Evolutionary conservation across 2,329 filamentous ascomycete species (phyloP).

Genomic region (Monosporascus sp.): DNA sequence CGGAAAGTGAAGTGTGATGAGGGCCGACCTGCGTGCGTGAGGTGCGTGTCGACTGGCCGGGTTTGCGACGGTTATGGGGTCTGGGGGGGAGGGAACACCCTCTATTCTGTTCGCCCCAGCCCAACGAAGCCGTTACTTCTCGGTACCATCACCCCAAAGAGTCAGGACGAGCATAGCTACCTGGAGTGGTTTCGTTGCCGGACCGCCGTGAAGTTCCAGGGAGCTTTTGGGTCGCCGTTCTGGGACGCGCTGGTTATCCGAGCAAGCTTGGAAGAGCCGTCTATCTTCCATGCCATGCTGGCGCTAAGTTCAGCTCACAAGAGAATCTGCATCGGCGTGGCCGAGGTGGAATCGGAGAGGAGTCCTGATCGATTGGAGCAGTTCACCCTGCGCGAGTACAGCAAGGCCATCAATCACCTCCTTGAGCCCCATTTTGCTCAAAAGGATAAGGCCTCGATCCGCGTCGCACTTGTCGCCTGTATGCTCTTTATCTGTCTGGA

Average conservation of each 20-base stretch:
- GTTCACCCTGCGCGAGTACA: constrained; percentile 30
- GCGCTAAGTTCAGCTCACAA: constrained; percentile 33
- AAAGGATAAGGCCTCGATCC: constrained; percentile 24
- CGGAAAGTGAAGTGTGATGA: constrained; percentile 28
- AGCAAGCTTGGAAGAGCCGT: constrained; percentile 29
- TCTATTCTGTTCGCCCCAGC: constrained; percentile 17
- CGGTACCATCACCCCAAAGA: constrained; percentile 4
- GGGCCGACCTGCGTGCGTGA: constrained; percentile 18
- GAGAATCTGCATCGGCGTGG: constrained; percentile 8
- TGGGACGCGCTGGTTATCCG: constrained; percentile 35
- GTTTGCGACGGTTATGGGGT: constrained; percentile 25
- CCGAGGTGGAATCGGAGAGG: not conserved
- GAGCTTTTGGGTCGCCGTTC: constrained; percentile 31
- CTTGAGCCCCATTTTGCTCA: constrained; percentile 24
- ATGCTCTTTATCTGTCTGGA: constrained; percentile 31
- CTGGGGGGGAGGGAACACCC: constrained; percentile 21
- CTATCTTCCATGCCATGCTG: constrained; percentile 34
- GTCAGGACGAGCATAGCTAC: constrained; percentile 25
- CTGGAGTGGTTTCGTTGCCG: constrained; percentile 40
- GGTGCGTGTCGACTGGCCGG: constrained; percentile 23
- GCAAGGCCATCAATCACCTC: constrained; percentile 31
- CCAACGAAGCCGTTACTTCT: constrained; percentile 6
- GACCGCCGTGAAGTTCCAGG: constrained; percentile 31
- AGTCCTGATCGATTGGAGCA: constrained; percentile 16
- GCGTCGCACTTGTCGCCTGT: constrained; percentile 33